Base-by-base conservation (phyloP, 2,329 filamentous ascomycete genomes). In the Pyrenochaeta sp. region DNA sequence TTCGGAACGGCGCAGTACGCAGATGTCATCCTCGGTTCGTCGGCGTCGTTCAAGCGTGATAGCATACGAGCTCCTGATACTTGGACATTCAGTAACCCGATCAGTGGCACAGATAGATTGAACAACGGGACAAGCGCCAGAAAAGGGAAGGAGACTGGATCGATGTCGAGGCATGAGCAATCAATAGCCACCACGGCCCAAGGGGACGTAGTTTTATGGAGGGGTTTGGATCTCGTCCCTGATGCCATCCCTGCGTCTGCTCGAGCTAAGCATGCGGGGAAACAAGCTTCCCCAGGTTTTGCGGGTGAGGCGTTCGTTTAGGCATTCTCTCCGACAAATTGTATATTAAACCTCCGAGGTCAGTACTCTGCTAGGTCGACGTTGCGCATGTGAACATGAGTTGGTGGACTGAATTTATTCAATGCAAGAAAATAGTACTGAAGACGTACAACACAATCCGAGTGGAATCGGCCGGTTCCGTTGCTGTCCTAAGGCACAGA, bases 301-400 rank as follows among this genome's bases (percentile, higher is more conserved):
- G 45, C 28, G 45, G 45, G 45, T 36, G n/a, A 30, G 45, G 45
- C 28, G 45, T 47, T 47, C 45, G 45, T 47, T 47, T 47, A 47
- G 27, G 45, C 7, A 47, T 27, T 34, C 8, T 22, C 28, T 34
- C 45, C 45, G 45, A 47, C 5, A 34, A 19, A 13, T 24, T 13
- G 45, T 19, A 47, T 10, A 47, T 34, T 47, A 47, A 34, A 47
- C 13, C 28, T 19, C 45, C 45, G 45, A 47, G 45, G 45, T 28
- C 19, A 27, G 5, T 47, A 13, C 4, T 10, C 10, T 13, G 13
- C 25, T 24, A 13, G 6, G 22, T 19, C 19, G 19, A 19, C 19
- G n/a, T 1, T 27, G 24, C 9, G 45, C 45, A 47, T 47, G 45
- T 47, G 45, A 47, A 34, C 7, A 19, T 10, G 12, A 28, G 42